Evolutionary conservation across 768 basidiomycete species (phyloP).

Genomic region (Phaeotremella skinneri): DNA sequence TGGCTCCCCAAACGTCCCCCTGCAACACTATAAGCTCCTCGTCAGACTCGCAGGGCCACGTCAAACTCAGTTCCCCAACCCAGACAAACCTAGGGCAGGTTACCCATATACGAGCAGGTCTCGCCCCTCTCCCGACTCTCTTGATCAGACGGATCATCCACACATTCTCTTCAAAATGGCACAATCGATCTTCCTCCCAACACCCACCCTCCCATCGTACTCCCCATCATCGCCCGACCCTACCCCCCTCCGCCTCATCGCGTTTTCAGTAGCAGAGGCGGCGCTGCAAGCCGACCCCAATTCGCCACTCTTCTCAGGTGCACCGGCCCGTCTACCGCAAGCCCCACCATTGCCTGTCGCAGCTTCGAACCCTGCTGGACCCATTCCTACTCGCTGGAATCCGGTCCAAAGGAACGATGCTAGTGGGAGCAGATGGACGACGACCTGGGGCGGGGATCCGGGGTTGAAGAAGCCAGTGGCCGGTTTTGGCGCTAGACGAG

Average conservation of each 20-base stretch:
- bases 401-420: neutral
- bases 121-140: neutral
- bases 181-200: conserved; percentile 22
- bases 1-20: too few species aligned
- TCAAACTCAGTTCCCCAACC: too few species aligned
- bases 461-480: neutral
- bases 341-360: neutral
- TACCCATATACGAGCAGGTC: neutral
- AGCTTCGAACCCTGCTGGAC: neutral
- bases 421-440: neutral
- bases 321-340: neutral
- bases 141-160: neutral
- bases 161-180: conserved; percentile 21
- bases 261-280: conserved; percentile 44
- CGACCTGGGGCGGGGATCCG: neutral
- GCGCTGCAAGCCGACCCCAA: conserved; percentile 44
- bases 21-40: too few species aligned
- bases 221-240: conserved; percentile 40
- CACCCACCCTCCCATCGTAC: conserved; percentile 13
- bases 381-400: neutral
- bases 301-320: conserved; percentile 30
- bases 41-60: too few species aligned
- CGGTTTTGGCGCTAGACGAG: neutral
- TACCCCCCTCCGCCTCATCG: conserved; percentile 39
- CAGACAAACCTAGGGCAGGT: neutral